Percentiles rank a stretch among this genome's conserved stretches.
These are phyloP conservation scores for Geosmithia morbida DNA, from an alignment of 2,329 filamentous ascomycete species.

Conservation along the genomic window DNA sequence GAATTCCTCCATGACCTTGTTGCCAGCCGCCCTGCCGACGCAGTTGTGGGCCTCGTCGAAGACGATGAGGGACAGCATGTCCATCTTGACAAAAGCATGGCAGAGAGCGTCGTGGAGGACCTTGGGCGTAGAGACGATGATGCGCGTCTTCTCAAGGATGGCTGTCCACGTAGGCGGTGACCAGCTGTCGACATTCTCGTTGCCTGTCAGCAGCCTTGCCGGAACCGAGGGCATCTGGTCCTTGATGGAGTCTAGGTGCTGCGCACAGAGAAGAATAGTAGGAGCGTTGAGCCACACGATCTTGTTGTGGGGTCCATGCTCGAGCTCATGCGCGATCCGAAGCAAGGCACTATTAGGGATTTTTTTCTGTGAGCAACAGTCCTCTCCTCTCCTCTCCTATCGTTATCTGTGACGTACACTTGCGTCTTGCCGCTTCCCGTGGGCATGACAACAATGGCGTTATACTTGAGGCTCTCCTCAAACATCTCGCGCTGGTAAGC, in stretches of 20 bases:
- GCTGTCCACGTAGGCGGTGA: slow-evolving; percentile 52
- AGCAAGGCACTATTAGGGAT: slow-evolving; percentile 41
- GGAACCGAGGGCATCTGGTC: slow-evolving; percentile 44
- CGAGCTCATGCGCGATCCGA: slow-evolving; percentile 51
- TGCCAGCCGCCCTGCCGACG: slow-evolving; percentile 45
- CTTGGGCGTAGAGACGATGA: slow-evolving; percentile 69
- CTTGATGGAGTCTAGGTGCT: slow-evolving; percentile 48
- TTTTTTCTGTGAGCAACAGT: neutral
- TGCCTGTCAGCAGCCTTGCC: slow-evolving; percentile 49
- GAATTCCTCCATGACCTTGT: slow-evolving; percentile 57
- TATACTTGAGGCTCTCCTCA: slow-evolving; percentile 49
- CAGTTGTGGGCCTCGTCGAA: slow-evolving; percentile 86
- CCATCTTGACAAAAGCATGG: slow-evolving; percentile 59
- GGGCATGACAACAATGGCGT: slow-evolving; percentile 70
- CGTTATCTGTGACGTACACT: slow-evolving; percentile 46
- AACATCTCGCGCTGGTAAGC: slow-evolving; percentile 69
- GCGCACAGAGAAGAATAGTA: slow-evolving; percentile 50
- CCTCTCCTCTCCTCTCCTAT: neutral
- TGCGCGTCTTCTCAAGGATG: slow-evolving; percentile 45
- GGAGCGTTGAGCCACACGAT: slow-evolving; percentile 62
- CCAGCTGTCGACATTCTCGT: slow-evolving; percentile 62
- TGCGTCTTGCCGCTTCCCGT: slow-evolving; percentile 70
- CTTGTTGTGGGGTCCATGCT: slow-evolving; percentile 37
- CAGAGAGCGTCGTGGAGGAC: slow-evolving; percentile 59
- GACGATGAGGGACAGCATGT: slow-evolving; percentile 51